phyloP scores from a whole-genome alignment of 2,329 filamentous ascomycete genomes.

The Epichloe aotearoae region DNA sequence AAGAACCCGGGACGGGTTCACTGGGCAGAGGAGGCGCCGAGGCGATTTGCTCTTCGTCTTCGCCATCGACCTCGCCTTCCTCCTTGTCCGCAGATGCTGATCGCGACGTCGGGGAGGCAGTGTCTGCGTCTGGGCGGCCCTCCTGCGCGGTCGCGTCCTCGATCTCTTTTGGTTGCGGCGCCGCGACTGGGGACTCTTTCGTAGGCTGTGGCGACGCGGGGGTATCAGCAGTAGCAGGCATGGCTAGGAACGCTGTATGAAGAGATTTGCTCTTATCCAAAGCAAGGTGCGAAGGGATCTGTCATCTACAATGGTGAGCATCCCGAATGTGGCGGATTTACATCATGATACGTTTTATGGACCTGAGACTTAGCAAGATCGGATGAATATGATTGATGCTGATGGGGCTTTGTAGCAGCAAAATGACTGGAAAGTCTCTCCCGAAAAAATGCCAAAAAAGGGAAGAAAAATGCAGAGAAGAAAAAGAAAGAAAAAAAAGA shows the following conservation, averaged over 20 bases:
- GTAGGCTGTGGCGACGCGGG: slow-evolving; percentile 5
- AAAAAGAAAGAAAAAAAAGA: too few species aligned
- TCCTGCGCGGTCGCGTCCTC: not conserved
- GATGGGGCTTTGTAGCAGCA: not conserved
- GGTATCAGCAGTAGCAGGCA: slow-evolving; percentile 2
- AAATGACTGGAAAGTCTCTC: not conserved
- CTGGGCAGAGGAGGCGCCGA: slow-evolving; percentile 21
- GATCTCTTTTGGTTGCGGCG: slow-evolving; percentile 7
- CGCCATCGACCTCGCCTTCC: slow-evolving; percentile 3
- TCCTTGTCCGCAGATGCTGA: not conserved
- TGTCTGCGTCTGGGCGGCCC: not conserved
- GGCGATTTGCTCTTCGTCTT: not conserved
- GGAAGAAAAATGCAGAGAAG: not conserved
- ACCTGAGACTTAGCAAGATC: slow-evolving; percentile 21
- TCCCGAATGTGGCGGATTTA: slow-evolving; percentile 17
- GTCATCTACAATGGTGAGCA: slow-evolving; percentile 26
- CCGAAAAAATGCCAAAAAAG: not conserved
- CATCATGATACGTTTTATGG: slow-evolving; percentile 25
- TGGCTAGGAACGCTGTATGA: not conserved
- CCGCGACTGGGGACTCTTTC: slow-evolving; percentile 7
- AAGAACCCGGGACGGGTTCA: slow-evolving; percentile 13
- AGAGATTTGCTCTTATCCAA: slow-evolving; percentile 3
- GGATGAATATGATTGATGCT: not conserved
- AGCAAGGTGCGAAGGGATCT: slow-evolving; percentile 7
- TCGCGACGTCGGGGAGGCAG: not conserved